Evolutionary conservation across 2,329 filamentous ascomycete species (phyloP).

Genomic region (Gaeumannomyces sp.): DNA sequence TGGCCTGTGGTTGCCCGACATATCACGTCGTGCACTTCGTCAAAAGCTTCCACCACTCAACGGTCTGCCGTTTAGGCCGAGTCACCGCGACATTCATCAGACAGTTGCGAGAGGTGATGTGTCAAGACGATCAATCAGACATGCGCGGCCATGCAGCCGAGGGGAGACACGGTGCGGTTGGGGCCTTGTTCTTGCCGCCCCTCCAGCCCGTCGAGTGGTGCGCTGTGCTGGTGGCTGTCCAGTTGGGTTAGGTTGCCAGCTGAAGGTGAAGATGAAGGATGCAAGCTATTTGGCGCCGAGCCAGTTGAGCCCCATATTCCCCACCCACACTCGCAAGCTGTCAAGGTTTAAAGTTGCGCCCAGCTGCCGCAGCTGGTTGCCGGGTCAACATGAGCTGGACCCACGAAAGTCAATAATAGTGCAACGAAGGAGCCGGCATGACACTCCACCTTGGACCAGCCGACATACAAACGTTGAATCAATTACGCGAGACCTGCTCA

Average conservation of each 20-base stretch:
- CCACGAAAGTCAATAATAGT: conserved; percentile 5
- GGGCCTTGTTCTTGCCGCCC: not conserved
- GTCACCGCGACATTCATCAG: not conserved
- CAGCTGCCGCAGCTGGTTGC: not conserved
- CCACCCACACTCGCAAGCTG: not conserved
- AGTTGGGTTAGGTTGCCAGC: not conserved
- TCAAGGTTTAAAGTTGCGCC: not conserved
- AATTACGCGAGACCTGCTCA: not conserved
- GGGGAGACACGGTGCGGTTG: not conserved
- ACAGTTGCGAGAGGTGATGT: not conserved
- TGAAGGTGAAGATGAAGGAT: not conserved
- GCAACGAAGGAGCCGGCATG: not conserved
- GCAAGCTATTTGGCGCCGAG: not conserved
- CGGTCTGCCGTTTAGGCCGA: too few species aligned
- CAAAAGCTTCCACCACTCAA: not conserved
- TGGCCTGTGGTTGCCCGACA: not conserved
- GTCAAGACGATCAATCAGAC: not conserved
- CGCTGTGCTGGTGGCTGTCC: not conserved
- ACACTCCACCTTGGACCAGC: not conserved
- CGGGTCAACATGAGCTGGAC: not conserved
- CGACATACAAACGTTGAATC: not conserved
- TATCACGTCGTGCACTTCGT: not conserved
- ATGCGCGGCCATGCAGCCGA: not conserved
- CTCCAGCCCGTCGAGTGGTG: too few species aligned
- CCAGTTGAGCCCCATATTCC: not conserved